These are phyloP conservation scores for Monilinia fructicola DNA, from an alignment of 2,329 filamentous ascomycete genomes.

Conservation along the genomic window DNA sequence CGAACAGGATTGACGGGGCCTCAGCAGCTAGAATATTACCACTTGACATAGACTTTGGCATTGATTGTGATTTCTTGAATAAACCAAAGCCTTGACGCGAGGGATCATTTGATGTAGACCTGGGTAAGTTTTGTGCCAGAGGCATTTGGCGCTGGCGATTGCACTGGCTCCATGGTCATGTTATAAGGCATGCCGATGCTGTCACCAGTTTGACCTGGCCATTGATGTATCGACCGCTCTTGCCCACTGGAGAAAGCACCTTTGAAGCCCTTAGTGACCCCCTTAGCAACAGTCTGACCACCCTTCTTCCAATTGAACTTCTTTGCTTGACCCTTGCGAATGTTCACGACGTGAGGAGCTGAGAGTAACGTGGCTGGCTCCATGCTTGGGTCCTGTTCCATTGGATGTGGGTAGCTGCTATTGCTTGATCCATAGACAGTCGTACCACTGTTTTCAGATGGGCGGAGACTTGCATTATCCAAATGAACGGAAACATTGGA, in stretches of 20 bases:
- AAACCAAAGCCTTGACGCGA: constrained; percentile 56
- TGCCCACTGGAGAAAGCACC: constrained; percentile 69
- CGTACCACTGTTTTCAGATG: constrained; percentile 43
- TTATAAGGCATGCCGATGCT: constrained; percentile 70
- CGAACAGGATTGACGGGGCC: constrained; percentile 68
- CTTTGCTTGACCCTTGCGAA: constrained; percentile 84
- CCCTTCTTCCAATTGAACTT: constrained; percentile 99
- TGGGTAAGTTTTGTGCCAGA: constrained; percentile 35
- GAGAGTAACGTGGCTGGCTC: constrained; percentile 39
- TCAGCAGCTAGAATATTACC: constrained; percentile 47
- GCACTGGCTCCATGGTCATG: constrained; percentile 59
- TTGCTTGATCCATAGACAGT: constrained; percentile 35
- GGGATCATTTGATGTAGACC: constrained; percentile 36
- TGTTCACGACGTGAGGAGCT: constrained; percentile 89
- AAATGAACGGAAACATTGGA: constrained; percentile 40
- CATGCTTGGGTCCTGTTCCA: constrained; percentile 40
- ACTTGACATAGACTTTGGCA: constrained; percentile 52
- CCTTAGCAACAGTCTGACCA: constrained; percentile 88
- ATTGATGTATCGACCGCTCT: constrained; percentile 51
- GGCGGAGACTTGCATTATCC: constrained; percentile 43
- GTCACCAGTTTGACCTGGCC: constrained; percentile 58
- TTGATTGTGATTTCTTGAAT: constrained; percentile 53
- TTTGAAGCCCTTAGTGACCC: constrained; percentile 90
- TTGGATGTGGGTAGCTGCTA: constrained; percentile 39
- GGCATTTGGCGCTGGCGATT: constrained; percentile 41